Percentiles rank a stretch among this genome's conserved stretches.
Evolutionary conservation across 1,284 basidiomycete species (phyloP).

Genomic region (Moesziomyces parantarcticus): DNA sequence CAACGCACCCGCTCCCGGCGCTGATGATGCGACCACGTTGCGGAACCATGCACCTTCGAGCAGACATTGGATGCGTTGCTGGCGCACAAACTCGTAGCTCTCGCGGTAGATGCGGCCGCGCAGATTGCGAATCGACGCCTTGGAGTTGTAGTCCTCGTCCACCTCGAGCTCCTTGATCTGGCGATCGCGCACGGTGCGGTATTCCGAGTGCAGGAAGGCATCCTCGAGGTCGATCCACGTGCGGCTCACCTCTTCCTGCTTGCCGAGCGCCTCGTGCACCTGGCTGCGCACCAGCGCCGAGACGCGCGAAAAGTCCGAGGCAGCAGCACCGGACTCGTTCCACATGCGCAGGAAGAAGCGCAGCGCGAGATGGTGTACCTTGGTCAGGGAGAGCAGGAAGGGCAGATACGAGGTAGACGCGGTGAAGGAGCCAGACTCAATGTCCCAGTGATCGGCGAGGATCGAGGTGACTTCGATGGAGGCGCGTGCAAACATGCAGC

Average conservation of each 20-base stretch:
- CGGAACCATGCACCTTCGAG: conserved; percentile 92
- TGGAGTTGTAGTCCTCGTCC: conserved; percentile 77
- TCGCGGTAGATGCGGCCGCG: conserved; percentile 88
- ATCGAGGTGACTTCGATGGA: conserved; percentile 85
- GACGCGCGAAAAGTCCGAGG: conserved; percentile 77
- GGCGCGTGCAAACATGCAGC: conserved; percentile 86
- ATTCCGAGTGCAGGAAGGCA: conserved; percentile 86
- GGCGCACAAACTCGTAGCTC: conserved; percentile 89
- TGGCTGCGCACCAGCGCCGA: conserved; percentile 86
- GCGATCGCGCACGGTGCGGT: conserved; percentile 84
- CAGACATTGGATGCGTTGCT: conserved; percentile 88
- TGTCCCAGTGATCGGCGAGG: conserved; percentile 59
- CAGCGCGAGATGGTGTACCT: conserved; percentile 82
- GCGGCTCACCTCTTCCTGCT: conserved; percentile 76
- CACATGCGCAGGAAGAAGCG: conserved; percentile 95
- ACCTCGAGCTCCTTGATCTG: conserved; percentile 94
- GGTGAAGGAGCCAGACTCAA: conserved; percentile 72
- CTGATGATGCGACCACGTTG: conserved; percentile 68
- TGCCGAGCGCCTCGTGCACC: conserved; percentile 70
- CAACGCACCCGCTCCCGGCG: neutral
- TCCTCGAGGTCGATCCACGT: conserved; percentile 86
- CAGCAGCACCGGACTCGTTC: conserved; percentile 86
- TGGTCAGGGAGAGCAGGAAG: conserved; percentile 85
- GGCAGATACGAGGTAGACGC: conserved; percentile 86
- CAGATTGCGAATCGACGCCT: conserved; percentile 73